Percentiles rank a stretch among this genome's conserved stretches.
These are phyloP conservation scores for Malus sieversii DNA, from an alignment of 306 rosid species.

Conservation along the genomic window DNA sequence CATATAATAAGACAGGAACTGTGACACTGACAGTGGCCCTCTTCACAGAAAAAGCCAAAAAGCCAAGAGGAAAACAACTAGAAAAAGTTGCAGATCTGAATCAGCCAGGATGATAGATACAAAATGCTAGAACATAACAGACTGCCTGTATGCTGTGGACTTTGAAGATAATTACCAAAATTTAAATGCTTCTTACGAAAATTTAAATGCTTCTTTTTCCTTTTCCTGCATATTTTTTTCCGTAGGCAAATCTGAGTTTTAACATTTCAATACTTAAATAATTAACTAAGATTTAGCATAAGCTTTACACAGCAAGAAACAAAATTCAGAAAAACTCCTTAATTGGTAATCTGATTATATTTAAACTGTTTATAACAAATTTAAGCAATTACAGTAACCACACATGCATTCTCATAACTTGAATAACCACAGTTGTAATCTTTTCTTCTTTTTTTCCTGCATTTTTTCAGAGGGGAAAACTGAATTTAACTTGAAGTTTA, in stretches of 20 bases:
- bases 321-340: background rate
- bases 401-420: background rate
- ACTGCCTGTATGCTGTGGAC: background rate
- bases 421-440: background rate
- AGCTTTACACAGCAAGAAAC: background rate
- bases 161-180: background rate
- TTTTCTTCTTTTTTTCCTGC: background rate
- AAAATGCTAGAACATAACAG: background rate
- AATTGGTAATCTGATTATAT: background rate
- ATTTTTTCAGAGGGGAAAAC: background rate
- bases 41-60: background rate
- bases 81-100: slow-evolving; percentile 3
- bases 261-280: too few relatives aligned
- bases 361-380: background rate
- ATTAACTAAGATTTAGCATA: background rate
- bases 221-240: background rate
- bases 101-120: background rate
- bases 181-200: background rate
- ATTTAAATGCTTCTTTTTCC: background rate
- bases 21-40: background rate
- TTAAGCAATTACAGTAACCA: background rate
- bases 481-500: background rate
- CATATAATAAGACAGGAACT: background rate
- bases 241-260: background rate
- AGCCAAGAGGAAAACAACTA: background rate